Evolutionary conservation across 2,329 filamentous ascomycete genomes (phyloP).

Genomic region (Apiospora hydei): DNA sequence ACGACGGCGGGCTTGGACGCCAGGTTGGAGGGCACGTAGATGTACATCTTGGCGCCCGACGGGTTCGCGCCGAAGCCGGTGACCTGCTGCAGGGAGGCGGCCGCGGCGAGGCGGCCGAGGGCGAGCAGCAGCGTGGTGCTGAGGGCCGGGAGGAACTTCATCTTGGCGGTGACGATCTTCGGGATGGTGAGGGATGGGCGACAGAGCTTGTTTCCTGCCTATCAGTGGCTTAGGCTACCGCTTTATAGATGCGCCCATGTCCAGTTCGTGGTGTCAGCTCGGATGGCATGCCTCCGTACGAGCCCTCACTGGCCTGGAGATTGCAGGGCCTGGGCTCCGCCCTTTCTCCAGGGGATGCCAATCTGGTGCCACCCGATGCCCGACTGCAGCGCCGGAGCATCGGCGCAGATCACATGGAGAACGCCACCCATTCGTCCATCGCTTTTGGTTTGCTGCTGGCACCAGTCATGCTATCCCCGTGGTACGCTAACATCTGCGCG

Average conservation of each 20-base stretch:
- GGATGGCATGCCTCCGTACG: conserved; percentile 21
- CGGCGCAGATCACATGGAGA: background rate
- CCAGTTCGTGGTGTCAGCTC: background rate
- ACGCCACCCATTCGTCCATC: background rate
- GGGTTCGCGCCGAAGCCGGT: conserved; percentile 45
- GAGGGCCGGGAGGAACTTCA: conserved; percentile 25
- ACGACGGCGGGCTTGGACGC: conserved; percentile 53
- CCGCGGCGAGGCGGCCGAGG: conserved; percentile 28
- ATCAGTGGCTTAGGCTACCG: background rate
- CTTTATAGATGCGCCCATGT: background rate
- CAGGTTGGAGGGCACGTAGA: conserved; percentile 48
- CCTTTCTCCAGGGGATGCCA: background rate
- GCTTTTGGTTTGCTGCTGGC: background rate
- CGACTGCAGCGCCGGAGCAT: background rate
- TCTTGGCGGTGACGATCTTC: background rate
- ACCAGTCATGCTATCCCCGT: background rate
- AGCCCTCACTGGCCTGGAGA: background rate
- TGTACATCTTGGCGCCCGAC: conserved; percentile 53
- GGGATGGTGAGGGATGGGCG: background rate
- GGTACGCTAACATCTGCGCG: background rate
- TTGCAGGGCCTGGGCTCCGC: conserved; percentile 7
- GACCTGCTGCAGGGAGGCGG: conserved; percentile 36
- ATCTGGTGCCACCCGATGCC: background rate
- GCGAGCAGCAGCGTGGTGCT: conserved; percentile 27
- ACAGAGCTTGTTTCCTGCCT: background rate